Conservation (phyloP, 2,329 filamentous ascomycete genomes). For the Fusarium denticulatum region DNA sequence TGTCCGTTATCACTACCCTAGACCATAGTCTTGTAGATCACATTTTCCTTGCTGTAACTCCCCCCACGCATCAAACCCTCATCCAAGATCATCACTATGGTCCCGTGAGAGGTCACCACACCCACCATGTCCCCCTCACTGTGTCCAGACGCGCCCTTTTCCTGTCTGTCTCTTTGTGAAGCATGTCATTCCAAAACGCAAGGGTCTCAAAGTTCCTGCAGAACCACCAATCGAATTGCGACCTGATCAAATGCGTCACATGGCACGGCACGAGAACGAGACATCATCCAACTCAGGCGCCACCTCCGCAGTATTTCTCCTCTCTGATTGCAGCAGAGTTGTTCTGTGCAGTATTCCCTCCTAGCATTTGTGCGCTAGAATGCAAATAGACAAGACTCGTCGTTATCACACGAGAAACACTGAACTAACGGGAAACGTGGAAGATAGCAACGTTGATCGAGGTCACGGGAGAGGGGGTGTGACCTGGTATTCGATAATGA, state of each 20-base stretch:
- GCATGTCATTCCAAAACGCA: conserved; percentile 27
- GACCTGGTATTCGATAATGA: conserved; percentile 6
- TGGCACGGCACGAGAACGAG: conserved; percentile 18
- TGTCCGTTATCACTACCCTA: conserved; percentile 26
- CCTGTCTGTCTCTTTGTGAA: neutral
- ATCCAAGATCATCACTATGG: conserved; percentile 24
- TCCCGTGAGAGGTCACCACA: conserved; percentile 36
- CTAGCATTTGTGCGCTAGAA: conserved; percentile 14
- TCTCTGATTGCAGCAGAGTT: conserved; percentile 7
- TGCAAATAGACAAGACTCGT: conserved; percentile 7
- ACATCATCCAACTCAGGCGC: conserved; percentile 31
- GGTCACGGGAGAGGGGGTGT: conserved; percentile 35
- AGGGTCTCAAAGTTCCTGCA: conserved; percentile 37
- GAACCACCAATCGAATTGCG: conserved; percentile 19
- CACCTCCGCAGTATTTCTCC: conserved; percentile 30
- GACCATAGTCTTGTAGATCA: conserved; percentile 10
- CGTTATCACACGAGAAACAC: conserved; percentile 13
- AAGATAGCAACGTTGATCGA: conserved; percentile 1
- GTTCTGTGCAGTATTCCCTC: conserved; percentile 26
- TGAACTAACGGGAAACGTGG: conserved; percentile 6
- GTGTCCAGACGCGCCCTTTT: conserved; percentile 30
- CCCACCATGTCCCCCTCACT: conserved; percentile 3
- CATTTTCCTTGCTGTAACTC: neutral
- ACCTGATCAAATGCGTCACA: conserved; percentile 28
- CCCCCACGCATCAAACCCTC: conserved; percentile 22